Base-by-base conservation (phyloP, 371 early-diverging fungal genomes). In the Funneliformis caledonium region DNA sequence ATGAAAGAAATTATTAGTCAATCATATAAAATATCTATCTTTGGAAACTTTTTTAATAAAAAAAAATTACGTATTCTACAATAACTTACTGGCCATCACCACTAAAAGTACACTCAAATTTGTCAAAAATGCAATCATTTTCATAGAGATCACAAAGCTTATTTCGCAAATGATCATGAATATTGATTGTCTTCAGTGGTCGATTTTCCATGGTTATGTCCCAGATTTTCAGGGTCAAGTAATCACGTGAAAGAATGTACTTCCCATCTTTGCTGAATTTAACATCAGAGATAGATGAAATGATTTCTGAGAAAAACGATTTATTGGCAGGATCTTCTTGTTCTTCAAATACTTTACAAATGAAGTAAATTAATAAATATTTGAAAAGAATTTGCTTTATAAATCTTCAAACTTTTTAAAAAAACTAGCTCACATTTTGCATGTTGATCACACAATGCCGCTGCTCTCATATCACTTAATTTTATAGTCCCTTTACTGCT, bases 101-200 rank as follows among this genome's bases (percentile, higher is more conserved):
- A 83, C 96, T 96, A 83, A 97, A 96, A 69, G 92, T 96, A 88
- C 97, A 97, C 86, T 98, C 99, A 82, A 99, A 99, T 87, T 98
- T 98, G 89, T 99, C 99, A 89, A 99, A 99, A 84, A 99, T 98
- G 87, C 96, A 97, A 85, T 99, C 99, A 86, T 97, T 98, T 84
- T 98, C 99, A 87, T 99, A 99, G 61, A 98, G 88, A 82, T 99
- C 99, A 86, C 98, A 98, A 52, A 99, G 90, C 86, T 96, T 96
- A 84, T 91, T 92, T 82, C 94, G 91, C 60, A 99, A 87, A 80
- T 97, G 95, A 81, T 99, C 97, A 84, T 98, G 98, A 56, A 98
- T 95, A 83, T 91, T 92, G 86, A 99, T 97, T 52, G 96, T 96
- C 83, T 96, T 92, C 37, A 99, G 93, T 4, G 99, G 99, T 83